These are phyloP conservation scores for Pyrrhoderma lamaoense DNA, from an alignment of 1,284 basidiomycete genomes.

Conservation along the genomic window DNA sequence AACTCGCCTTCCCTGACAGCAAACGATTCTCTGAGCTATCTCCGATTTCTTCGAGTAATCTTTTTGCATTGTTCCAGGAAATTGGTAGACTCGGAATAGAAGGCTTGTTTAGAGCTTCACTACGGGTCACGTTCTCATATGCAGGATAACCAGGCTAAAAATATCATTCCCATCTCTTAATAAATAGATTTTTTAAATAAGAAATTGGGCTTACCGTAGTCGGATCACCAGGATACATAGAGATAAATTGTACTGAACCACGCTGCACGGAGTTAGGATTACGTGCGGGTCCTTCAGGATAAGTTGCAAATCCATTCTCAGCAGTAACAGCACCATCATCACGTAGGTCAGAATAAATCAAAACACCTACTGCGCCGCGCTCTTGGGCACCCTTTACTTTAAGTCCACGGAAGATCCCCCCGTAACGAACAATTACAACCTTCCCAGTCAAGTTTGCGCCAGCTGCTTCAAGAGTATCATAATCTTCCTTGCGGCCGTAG, in stretches of 20 bases:
- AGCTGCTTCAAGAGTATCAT: conserved; percentile 48
- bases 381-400: conserved; percentile 81
- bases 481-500: conserved; percentile 77
- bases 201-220: conserved; percentile 26
- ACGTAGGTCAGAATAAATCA: conserved; percentile 85
- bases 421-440: conserved; percentile 84
- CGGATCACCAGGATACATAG: conserved; percentile 78
- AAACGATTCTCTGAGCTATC: conserved; percentile 26
- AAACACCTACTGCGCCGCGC: conserved; percentile 64
- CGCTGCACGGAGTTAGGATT: conserved; percentile 82
- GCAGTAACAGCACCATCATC: conserved; percentile 83
- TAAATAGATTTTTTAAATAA: neutral
- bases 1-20: conserved; percentile 44
- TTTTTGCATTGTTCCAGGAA: conserved; percentile 63
- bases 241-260: conserved; percentile 81
- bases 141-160: conserved; percentile 68
- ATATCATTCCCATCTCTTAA: neutral
- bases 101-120: conserved; percentile 65
- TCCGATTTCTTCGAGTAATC: conserved; percentile 52
- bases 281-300: conserved; percentile 84
- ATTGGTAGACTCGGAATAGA: conserved; percentile 77
- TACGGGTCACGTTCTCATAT: conserved; percentile 75
- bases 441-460: conserved; percentile 75
- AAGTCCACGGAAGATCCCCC: conserved; percentile 75
- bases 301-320: conserved; percentile 68